Conservation (phyloP, 2,329 filamentous ascomycete genomes). For the Simplicillium aogashimaense region DNA sequence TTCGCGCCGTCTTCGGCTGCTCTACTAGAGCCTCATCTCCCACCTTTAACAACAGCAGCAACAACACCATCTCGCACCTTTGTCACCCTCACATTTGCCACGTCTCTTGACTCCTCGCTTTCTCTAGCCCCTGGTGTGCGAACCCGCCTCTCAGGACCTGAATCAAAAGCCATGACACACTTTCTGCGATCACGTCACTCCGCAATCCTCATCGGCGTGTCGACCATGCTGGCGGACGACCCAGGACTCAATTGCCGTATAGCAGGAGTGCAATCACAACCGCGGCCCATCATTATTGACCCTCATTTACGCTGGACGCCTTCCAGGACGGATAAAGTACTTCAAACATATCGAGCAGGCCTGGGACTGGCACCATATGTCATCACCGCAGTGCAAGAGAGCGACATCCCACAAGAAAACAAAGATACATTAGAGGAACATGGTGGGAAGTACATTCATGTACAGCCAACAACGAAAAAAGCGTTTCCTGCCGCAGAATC, state of each 20-base stretch:
- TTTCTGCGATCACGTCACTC: constrained; percentile 74
- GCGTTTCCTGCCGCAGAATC: not conserved
- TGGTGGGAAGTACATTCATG: constrained; percentile 41
- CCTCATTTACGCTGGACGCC: constrained; percentile 66
- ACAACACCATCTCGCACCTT: constrained; percentile 25
- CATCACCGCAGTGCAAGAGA: constrained; percentile 38
- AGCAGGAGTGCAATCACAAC: constrained; percentile 53
- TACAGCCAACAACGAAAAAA: constrained; percentile 20
- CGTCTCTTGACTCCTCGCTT: constrained; percentile 75
- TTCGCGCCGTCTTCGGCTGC: constrained; percentile 21
- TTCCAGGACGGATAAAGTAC: constrained; percentile 48
- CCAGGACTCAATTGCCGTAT: constrained; percentile 78
- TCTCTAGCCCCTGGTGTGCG: constrained; percentile 69
- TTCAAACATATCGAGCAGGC: constrained; percentile 53
- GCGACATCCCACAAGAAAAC: constrained; percentile 33
- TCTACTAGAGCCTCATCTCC: constrained; percentile 22
- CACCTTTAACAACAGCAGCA: constrained; percentile 7
- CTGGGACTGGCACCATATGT: constrained; percentile 67
- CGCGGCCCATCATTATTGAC: constrained; percentile 75
- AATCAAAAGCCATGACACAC: constrained; percentile 89
- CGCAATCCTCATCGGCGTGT: constrained; percentile 76
- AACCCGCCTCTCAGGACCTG: constrained; percentile 71
- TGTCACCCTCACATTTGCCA: constrained; percentile 82
- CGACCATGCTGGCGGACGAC: constrained; percentile 76
- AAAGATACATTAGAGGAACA: constrained; percentile 30